A percentile compares a stretch with the other conserved stretches of the same genome.
Conservation (phyloP, 345 rosid species). For the Bruguiera parviflora region DNA sequence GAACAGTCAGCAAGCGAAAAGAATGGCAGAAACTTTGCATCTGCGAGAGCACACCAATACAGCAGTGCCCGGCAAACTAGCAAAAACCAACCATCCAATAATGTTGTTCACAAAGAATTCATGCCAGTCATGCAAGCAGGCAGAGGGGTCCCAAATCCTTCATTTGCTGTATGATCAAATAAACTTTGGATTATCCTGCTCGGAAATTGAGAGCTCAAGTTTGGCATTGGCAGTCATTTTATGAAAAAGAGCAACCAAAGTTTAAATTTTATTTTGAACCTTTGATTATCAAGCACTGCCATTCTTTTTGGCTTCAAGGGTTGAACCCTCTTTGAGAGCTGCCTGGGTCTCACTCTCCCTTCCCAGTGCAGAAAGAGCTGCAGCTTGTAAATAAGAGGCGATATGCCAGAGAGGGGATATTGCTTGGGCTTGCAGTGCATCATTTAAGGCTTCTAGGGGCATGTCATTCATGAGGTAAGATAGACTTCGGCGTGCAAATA, state of each 20-base stretch:
- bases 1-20: slow-evolving; percentile 22
- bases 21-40: slow-evolving; percentile 11
- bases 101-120: slow-evolving; percentile 23
- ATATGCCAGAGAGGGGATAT: slow-evolving; percentile 73
- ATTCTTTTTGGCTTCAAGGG: slow-evolving; percentile 54
- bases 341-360: slow-evolving; percentile 68
- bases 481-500: slow-evolving; percentile 67
- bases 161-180: slow-evolving; percentile 7
- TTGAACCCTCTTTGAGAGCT: slow-evolving; percentile 64
- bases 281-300: slow-evolving; percentile 17
- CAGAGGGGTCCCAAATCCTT: slow-evolving; percentile 6
- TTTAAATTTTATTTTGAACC: slow-evolving; percentile 10
- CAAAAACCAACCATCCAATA: slow-evolving; percentile 28
- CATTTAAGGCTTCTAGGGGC: slow-evolving; percentile 70
- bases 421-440: slow-evolving; percentile 69
- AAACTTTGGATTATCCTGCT: slow-evolving; percentile 11
- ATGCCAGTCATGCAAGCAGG: slow-evolving; percentile 17
- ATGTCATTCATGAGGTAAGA: slow-evolving; percentile 63
- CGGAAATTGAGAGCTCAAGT: slow-evolving; percentile 15
- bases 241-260: slow-evolving; percentile 9
- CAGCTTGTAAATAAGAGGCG: slow-evolving; percentile 75
- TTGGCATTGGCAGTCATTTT: slow-evolving; percentile 15
- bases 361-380: slow-evolving; percentile 54
- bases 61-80: slow-evolving; percentile 13
- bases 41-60: slow-evolving; percentile 3